These are phyloP conservation scores for Vitis rupestris DNA, from an alignment of 164 flowering plant species.

Conservation along the genomic window DNA sequence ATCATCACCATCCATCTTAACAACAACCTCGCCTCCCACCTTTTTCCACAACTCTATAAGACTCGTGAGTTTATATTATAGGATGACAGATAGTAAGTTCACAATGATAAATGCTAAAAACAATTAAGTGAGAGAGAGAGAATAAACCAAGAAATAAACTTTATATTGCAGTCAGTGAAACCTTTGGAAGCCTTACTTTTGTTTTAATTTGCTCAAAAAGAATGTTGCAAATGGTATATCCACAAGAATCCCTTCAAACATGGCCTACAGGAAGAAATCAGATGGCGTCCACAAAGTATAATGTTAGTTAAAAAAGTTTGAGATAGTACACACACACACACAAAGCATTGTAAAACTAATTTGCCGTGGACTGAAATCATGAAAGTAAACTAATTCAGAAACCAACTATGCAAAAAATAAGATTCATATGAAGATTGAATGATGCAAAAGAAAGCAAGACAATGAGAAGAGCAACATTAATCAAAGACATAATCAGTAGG, in stretches of 20 bases:
- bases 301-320: neutral
- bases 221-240: constrained; percentile 98
- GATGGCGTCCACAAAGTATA: too few relatives aligned
- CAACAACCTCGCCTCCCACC: too few relatives aligned
- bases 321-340: neutral
- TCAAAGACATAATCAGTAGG: neutral
- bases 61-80: too few relatives aligned
- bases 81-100: neutral
- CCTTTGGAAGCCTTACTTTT: constrained; percentile 62
- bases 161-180: neutral
- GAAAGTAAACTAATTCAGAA: neutral
- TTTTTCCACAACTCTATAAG: too few relatives aligned
- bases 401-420: neutral
- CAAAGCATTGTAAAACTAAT: neutral
- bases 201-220: constrained; percentile 93
- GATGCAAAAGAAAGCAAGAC: neutral
- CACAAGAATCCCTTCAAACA: constrained; percentile 98
- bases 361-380: neutral
- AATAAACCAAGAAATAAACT: constrained; percentile 2
- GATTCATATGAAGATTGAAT: neutral
- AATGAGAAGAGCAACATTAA: neutral
- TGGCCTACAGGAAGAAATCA: constrained; percentile 53
- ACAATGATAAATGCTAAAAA: neutral
- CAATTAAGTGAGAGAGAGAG: neutral
- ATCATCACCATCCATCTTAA: too few relatives aligned